These are phyloP conservation scores for Yamadazyma friedrichii DNA, from an alignment of 1,139 yeast genomes.

Conservation along the genomic window DNA sequence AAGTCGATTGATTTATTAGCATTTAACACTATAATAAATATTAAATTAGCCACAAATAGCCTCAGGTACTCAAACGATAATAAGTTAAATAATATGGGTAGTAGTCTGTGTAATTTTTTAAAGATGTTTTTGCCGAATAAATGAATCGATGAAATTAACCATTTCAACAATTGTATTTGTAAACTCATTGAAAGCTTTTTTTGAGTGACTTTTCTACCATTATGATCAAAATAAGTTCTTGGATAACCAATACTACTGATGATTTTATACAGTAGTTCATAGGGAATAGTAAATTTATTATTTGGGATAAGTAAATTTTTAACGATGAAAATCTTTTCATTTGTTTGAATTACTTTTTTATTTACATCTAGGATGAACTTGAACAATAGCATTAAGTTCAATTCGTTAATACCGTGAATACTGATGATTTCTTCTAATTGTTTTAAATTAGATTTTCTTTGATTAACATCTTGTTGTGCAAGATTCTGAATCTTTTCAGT, in stretches of 20 bases:
- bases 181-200: slow-evolving; percentile 21
- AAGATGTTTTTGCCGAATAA: slow-evolving; percentile 23
- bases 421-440: slow-evolving; percentile 1
- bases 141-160: slow-evolving; percentile 31
- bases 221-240: slow-evolving; percentile 21
- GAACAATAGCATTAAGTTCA: slow-evolving; percentile 1
- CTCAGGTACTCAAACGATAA: slow-evolving; percentile 37
- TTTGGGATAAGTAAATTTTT: slow-evolving; percentile 16
- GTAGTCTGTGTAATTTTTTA: slow-evolving; percentile 16
- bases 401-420: slow-evolving; percentile 1
- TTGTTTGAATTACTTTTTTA: neutral
- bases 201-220: slow-evolving; percentile 24
- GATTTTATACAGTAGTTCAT: slow-evolving; percentile 19
- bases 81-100: slow-evolving; percentile 30
- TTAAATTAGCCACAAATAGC: slow-evolving; percentile 27
- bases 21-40: slow-evolving; percentile 24
- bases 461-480: neutral
- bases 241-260: slow-evolving; percentile 31
- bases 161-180: slow-evolving; percentile 28
- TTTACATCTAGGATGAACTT: slow-evolving; percentile 4
- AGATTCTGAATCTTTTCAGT: neutral
- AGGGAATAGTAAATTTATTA: slow-evolving; percentile 10
- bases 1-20: slow-evolving; percentile 14
- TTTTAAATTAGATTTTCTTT: slow-evolving; percentile 1
- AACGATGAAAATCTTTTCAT: slow-evolving; percentile 15